Evolutionary conservation across 2,329 filamentous ascomycete genomes (phyloP).

Genomic region (Fusarium coffeatum): DNA sequence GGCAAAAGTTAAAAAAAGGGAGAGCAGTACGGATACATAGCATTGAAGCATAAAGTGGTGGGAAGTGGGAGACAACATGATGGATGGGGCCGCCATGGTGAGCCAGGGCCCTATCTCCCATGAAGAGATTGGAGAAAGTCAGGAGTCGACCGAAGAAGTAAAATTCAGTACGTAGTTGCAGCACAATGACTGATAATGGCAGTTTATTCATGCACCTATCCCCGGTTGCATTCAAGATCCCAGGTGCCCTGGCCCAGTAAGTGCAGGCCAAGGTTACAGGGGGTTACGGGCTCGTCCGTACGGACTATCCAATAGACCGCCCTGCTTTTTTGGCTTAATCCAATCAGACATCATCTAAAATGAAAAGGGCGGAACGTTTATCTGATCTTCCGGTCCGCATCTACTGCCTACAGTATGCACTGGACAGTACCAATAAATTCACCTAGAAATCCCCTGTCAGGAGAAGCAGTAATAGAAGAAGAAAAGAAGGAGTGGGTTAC

Average conservation of each 20-base stretch:
- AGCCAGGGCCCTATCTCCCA: neutral
- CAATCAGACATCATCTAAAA: slow-evolving; percentile 34
- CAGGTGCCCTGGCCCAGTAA: slow-evolving; percentile 7
- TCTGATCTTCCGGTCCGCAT: slow-evolving; percentile 20
- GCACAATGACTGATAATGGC: slow-evolving; percentile 14
- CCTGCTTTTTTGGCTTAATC: neutral
- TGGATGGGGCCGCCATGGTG: slow-evolving; percentile 14
- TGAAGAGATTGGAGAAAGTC: neutral
- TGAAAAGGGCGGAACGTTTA: slow-evolving; percentile 28
- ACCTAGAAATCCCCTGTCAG: slow-evolving; percentile 18
- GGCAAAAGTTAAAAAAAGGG: slow-evolving; percentile 3
- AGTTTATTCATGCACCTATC: slow-evolving; percentile 18
- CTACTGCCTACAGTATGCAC: neutral
- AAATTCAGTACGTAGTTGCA: neutral
- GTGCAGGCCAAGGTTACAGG: slow-evolving; percentile 2
- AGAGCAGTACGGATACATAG: neutral
- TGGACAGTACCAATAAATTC: slow-evolving; percentile 1
- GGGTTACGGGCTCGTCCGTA: slow-evolving; percentile 20
- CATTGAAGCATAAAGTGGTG: neutral
- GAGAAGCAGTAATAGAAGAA: slow-evolving; percentile 4
- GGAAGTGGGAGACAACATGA: slow-evolving; percentile 24
- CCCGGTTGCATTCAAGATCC: slow-evolving; percentile 14
- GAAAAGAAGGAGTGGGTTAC: neutral
- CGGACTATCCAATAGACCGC: slow-evolving; percentile 28
- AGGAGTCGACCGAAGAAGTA: slow-evolving; percentile 2